Percentiles rank a stretch among this genome's conserved stretches.
Conservation (phyloP, 108 stramenopile species). For the Nitzschia palea region DNA sequence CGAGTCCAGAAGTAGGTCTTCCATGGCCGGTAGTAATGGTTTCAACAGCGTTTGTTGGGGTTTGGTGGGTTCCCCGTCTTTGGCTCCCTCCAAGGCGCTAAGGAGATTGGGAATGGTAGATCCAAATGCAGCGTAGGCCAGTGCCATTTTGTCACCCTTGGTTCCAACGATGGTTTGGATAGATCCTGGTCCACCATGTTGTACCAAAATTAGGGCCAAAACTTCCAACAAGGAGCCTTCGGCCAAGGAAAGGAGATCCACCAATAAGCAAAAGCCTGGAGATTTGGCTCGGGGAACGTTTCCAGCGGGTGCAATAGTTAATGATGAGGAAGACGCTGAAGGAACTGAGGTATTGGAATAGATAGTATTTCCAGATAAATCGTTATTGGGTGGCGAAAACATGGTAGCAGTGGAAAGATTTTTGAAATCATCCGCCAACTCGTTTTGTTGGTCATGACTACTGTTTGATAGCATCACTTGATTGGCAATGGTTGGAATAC, state of each 20-base stretch:
- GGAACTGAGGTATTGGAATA: no score
- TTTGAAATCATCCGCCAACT: slow-evolving; percentile 16
- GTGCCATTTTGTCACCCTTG: slow-evolving; percentile 39
- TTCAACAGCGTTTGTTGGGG: slow-evolving; percentile 45
- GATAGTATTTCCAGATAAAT: background rate
- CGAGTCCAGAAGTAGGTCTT: slow-evolving; percentile 31
- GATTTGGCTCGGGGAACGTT: slow-evolving; percentile 39
- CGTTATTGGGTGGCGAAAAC: background rate
- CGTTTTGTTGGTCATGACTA: background rate
- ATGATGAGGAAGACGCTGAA: background rate
- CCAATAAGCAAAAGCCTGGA: slow-evolving; percentile 39
- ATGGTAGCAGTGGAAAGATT: slow-evolving; percentile 1
- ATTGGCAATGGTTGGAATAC: slow-evolving; percentile 19
- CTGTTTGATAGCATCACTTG: background rate
- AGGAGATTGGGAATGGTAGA: slow-evolving; percentile 56
- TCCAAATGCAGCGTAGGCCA: slow-evolving; percentile 63
- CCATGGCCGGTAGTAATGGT: slow-evolving; percentile 33
- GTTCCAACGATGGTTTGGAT: slow-evolving; percentile 36
- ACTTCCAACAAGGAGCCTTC: slow-evolving; percentile 49
- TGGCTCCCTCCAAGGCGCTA: slow-evolving; percentile 42
- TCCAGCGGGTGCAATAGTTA: background rate
- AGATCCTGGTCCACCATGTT: slow-evolving; percentile 36
- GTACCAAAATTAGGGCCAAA: slow-evolving; percentile 44
- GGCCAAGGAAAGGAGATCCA: slow-evolving; percentile 43
- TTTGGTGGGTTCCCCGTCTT: slow-evolving; percentile 40